Evolutionary conservation across 2,329 filamentous ascomycete genomes (phyloP).

Genomic region (Talaromyces verruculosus): DNA sequence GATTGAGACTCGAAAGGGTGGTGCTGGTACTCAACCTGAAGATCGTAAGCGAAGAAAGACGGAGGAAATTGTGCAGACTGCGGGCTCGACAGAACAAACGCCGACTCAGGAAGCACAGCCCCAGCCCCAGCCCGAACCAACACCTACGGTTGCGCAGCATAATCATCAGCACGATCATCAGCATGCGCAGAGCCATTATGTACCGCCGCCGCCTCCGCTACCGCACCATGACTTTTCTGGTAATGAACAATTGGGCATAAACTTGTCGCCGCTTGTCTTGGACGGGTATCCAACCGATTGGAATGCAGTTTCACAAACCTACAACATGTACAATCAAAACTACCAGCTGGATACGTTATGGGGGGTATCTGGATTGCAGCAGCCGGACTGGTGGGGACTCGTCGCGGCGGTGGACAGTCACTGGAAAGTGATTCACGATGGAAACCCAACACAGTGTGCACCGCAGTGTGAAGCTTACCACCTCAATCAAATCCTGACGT

Average conservation of each 20-base stretch:
- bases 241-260: slow-evolving; percentile 30
- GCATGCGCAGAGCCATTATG: slow-evolving; percentile 27
- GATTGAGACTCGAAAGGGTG: slow-evolving; percentile 55
- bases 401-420: slow-evolving; percentile 48
- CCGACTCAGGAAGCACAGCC: slow-evolving; percentile 15
- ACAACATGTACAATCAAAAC: slow-evolving; percentile 42
- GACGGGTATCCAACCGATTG: slow-evolving; percentile 43
- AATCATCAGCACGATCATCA: neutral
- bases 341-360: slow-evolving; percentile 44
- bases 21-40: slow-evolving; percentile 27
- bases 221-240: slow-evolving; percentile 31
- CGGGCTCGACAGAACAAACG: neutral
- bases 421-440: slow-evolving; percentile 43
- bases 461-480: slow-evolving; percentile 37
- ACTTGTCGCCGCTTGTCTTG: slow-evolving; percentile 38
- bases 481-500: slow-evolving; percentile 38
- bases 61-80: slow-evolving; percentile 33
- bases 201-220: slow-evolving; percentile 26
- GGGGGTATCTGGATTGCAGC: slow-evolving; percentile 43
- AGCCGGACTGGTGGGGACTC: slow-evolving; percentile 44
- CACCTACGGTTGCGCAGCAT: neutral
- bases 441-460: slow-evolving; percentile 33
- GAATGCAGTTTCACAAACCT: slow-evolving; percentile 37
- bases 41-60: slow-evolving; percentile 41
- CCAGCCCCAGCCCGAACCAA: slow-evolving; percentile 32